phyloP scores from a whole-genome alignment of 176 grass and related monocot species.

The Phoenix roebelenii region DNA sequence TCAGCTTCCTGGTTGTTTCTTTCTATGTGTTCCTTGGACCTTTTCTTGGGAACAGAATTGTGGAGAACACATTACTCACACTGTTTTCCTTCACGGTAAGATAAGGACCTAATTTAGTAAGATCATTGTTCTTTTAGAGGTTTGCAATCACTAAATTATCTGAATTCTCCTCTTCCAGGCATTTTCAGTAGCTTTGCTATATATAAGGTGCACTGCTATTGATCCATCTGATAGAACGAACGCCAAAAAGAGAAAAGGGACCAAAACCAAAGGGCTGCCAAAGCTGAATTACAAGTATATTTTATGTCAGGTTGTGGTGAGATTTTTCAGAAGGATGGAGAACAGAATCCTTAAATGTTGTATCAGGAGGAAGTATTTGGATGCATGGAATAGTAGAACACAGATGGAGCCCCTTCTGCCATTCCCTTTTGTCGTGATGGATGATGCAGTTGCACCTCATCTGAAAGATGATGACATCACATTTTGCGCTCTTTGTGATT shows the following conservation, averaged over 20 bases:
- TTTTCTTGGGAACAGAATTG: slow-evolving; percentile 44
- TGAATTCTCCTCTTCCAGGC: slow-evolving; percentile 22
- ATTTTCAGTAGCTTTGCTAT: slow-evolving; percentile 38
- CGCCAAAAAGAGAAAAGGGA: slow-evolving; percentile 41
- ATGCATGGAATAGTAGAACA: slow-evolving; percentile 57
- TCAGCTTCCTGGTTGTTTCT: slow-evolving; percentile 45
- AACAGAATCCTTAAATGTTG: slow-evolving; percentile 43
- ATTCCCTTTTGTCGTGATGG: slow-evolving; percentile 68
- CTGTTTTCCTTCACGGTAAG: slow-evolving; percentile 67
- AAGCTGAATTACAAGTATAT: slow-evolving; percentile 75
- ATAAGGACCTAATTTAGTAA: too few species aligned
- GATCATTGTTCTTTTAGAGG: too few species aligned
- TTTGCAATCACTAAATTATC: not conserved
- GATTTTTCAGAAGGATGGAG: slow-evolving; percentile 50
- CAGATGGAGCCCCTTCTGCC: slow-evolving; percentile 83
- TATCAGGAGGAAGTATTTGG: slow-evolving; percentile 79
- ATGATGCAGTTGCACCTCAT: slow-evolving; percentile 53
- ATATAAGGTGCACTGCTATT: slow-evolving; percentile 64
- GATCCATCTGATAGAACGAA: slow-evolving; percentile 70
- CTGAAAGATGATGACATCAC: slow-evolving; percentile 61
- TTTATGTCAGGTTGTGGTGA: slow-evolving; percentile 44
- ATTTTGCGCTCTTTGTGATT: slow-evolving; percentile 80
- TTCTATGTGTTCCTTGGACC: slow-evolving; percentile 81
- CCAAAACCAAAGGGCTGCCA: slow-evolving; percentile 33
- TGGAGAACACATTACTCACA: slow-evolving; percentile 43